These are phyloP conservation scores for Cerrena zonata DNA, from an alignment of 1,284 basidiomycete species.

Conservation along the genomic window DNA sequence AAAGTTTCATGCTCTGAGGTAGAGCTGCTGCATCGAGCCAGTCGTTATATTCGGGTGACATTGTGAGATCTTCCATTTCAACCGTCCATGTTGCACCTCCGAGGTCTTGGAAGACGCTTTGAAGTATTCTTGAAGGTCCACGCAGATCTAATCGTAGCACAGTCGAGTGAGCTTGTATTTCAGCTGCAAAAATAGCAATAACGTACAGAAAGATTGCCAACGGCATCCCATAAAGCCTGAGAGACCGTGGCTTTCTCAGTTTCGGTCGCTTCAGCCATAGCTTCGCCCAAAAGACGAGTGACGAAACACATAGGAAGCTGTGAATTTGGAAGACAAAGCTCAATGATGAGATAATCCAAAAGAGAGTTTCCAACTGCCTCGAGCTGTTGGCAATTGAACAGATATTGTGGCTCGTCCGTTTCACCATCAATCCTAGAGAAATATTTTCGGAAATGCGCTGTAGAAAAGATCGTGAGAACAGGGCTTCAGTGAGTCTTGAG, in stretches of 20 bases:
- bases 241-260: conserved; percentile 66
- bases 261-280: conserved; percentile 60
- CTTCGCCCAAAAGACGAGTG: conserved; percentile 60
- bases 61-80: conserved; percentile 46
- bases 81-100: conserved; percentile 46
- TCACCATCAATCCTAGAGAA: conserved; percentile 47
- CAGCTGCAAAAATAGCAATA: conserved; percentile 35
- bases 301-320: conserved; percentile 59
- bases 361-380: conserved; percentile 64
- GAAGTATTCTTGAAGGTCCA: too few relatives aligned
- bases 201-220: conserved; percentile 69
- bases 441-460: conserved; percentile 63
- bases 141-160: too few relatives aligned
- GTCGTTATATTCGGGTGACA: conserved; percentile 51
- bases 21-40: conserved; percentile 64
- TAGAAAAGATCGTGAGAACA: conserved; percentile 12
- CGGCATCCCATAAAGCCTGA: conserved; percentile 68
- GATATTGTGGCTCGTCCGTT: conserved; percentile 38
- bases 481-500: not conserved
- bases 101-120: conserved; percentile 48
- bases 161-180: too few relatives aligned
- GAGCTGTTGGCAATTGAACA: conserved; percentile 58
- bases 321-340: conserved; percentile 65
- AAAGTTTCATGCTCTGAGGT: conserved; percentile 51
- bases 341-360: conserved; percentile 73